Conservation (phyloP, 2,329 filamentous ascomycete species). For the Aspergillus uvarum region DNA sequence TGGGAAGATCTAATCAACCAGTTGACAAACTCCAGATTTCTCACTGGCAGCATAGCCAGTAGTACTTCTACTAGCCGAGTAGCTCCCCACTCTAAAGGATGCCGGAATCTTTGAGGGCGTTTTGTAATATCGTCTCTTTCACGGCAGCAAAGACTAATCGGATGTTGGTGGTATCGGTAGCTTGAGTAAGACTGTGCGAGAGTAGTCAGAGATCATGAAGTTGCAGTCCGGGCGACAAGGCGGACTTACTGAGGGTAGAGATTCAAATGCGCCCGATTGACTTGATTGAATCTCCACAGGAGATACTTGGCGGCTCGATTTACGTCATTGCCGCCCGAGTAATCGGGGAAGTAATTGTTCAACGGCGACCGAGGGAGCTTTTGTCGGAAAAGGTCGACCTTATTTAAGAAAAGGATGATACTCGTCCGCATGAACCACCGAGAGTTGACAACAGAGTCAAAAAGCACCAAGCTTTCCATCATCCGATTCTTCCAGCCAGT, state of each 20-base stretch:
- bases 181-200: constrained; percentile 80
- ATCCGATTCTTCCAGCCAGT: constrained; percentile 75
- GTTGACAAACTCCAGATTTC: not conserved
- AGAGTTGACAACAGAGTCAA: constrained; percentile 98
- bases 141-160: constrained; percentile 96
- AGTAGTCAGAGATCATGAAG: constrained; percentile 16
- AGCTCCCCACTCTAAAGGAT: constrained; percentile 62
- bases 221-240: not conserved
- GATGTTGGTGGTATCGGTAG: constrained; percentile 97
- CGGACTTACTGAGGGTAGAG: constrained; percentile 89
- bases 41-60: not conserved
- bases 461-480: constrained; percentile 96
- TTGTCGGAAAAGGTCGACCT: constrained; percentile 96
- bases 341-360: constrained; percentile 95
- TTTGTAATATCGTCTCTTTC: constrained; percentile 98
- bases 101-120: constrained; percentile 95
- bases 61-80: not conserved
- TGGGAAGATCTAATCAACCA: not conserved
- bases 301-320: constrained; percentile 98
- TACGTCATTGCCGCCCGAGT: constrained; percentile 95
- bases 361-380: constrained; percentile 88
- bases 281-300: constrained; percentile 97
- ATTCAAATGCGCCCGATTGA: constrained; percentile 93
- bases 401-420: constrained; percentile 98
- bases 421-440: constrained; percentile 99